A percentile compares a stretch with the other conserved stretches of the same genome.
Conservation (phyloP, 2,329 filamentous ascomycete genomes). For the Aureobasidium sp. region DNA sequence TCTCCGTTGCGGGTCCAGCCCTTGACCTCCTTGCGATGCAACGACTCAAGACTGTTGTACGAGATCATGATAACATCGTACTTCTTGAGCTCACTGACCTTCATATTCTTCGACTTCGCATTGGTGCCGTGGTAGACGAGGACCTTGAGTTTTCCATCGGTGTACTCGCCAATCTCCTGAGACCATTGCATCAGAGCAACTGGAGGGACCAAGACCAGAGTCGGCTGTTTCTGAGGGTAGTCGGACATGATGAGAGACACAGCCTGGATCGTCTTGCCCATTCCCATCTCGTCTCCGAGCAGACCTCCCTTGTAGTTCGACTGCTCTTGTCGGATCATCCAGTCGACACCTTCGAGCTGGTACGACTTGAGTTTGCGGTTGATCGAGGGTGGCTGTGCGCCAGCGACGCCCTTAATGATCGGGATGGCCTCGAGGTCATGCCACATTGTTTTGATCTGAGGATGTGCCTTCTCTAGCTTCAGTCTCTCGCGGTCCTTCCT, state of each 20-base stretch:
- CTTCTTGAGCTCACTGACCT: conserved; percentile 63
- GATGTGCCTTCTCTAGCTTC: conserved; percentile 68
- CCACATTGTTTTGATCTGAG: conserved; percentile 80
- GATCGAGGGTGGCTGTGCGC: conserved; percentile 67
- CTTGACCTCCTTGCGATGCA: conserved; percentile 86
- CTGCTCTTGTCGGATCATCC: conserved; percentile 89
- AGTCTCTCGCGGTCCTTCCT: conserved; percentile 45
- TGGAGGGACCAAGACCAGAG: conserved; percentile 81
- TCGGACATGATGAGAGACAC: conserved; percentile 98
- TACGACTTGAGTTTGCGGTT: conserved; percentile 82
- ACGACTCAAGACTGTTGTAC: conserved; percentile 82
- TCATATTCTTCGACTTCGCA: conserved; percentile 68
- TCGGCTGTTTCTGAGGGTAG: conserved; percentile 73
- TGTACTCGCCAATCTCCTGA: conserved; percentile 54
- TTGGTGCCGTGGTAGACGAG: conserved; percentile 87
- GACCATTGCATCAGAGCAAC: conserved; percentile 95
- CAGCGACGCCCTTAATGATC: conserved; percentile 55
- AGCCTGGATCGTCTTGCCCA: conserved; percentile 97
- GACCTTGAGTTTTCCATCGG: conserved; percentile 80
- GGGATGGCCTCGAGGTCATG: conserved; percentile 59
- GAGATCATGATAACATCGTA: conserved; percentile 97
- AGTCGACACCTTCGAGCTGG: conserved; percentile 85
- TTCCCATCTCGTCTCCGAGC: conserved; percentile 95
- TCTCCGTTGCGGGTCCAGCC: conserved; percentile 76
- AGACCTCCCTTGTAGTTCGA: conserved; percentile 80